Base-by-base conservation (phyloP, 2,329 filamentous ascomycete genomes). In the Xylariomycetidae sp. region DNA sequence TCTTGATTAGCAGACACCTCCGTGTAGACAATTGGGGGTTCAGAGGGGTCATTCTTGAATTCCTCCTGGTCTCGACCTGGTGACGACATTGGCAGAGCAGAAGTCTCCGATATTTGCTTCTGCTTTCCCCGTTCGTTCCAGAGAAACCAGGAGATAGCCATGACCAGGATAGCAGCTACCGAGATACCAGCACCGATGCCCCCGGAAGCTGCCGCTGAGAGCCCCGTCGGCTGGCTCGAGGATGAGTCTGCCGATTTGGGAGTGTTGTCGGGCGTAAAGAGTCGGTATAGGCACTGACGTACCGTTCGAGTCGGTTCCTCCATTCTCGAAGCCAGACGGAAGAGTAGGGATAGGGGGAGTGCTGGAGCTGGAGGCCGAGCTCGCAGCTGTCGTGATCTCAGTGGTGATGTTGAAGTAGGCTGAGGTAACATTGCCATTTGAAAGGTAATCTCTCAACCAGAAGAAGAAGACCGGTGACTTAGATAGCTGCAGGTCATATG, bases 71-170 rank as follows among this genome's bases (percentile, higher is more conserved):
- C n/a, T n/a, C n/a, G n/a, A n/a, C n/a, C n/a, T n/a, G n/a, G n/a
- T n/a, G n/a, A n/a, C n/a, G n/a, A n/a, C n/a, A n/a, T n/a, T n/a
- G n/a, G n/a, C n/a, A n/a, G n/a, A n/a, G n/a, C n/a, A n/a, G n/a
- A n/a, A n/a, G n/a, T n/a, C n/a, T n/a, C n/a, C n/a, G n/a, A n/a
- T n/a, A n/a, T n/a, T n/a, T n/a, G n/a, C n/a, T 69, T 70, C 32
- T 76, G 58, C 30, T 74, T 65, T 33, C 72, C 69, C 58, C 85
- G 85, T 53, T 70, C 73, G 2, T 26, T 13, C 6, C n/a, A 26
- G 5, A 26, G 6, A 26, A 26, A n/a, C 15, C 6, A 12, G 12
- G 29, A 17, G 18, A 30, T 3, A 7, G 5, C 29, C 6, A 17
- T 10, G 5, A 30, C 3, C 16, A 13, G 5, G 5, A 30, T 30